These are phyloP conservation scores for Stagonosporopsis rhizophila DNA, from an alignment of 2,329 filamentous ascomycete species.

Conservation along the genomic window DNA sequence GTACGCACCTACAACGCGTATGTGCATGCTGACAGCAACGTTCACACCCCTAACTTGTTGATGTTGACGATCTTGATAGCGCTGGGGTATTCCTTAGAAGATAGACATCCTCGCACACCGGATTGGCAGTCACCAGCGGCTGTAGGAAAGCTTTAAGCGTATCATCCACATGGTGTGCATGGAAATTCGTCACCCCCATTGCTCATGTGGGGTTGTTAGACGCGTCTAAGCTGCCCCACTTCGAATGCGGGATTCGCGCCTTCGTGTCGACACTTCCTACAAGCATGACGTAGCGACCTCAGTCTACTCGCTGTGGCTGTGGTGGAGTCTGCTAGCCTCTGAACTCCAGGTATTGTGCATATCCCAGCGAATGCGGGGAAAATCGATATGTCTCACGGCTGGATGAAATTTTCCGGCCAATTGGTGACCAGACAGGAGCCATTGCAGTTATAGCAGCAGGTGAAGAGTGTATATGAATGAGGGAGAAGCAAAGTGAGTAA, in stretches of 20 bases:
- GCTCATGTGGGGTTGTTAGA: conserved; percentile 21
- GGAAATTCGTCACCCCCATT: not conserved
- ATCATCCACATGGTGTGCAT: no score
- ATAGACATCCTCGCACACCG: not conserved
- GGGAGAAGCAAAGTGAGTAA: no score
- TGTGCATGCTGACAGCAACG: not conserved
- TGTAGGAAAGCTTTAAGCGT: no score
- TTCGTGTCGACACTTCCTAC: no score
- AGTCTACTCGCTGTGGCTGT: not conserved
- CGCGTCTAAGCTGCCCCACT: conserved; percentile 52
- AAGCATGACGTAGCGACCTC: not conserved
- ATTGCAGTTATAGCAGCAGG: no score
- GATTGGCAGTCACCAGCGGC: not conserved
- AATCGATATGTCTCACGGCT: no score
- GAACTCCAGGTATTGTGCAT: not conserved
- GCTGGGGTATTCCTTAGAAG: no score
- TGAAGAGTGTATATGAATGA: no score
- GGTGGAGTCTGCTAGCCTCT: not conserved
- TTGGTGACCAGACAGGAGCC: no score
- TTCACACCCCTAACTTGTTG: not conserved
- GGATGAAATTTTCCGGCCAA: no score
- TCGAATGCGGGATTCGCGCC: not conserved
- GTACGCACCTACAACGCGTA: not conserved
- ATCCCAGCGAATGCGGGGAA: not conserved
- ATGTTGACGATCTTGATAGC: not conserved